Evolutionary conservation across 257 asterid genomes (phyloP).

Genomic region (Solanum neorickii): DNA sequence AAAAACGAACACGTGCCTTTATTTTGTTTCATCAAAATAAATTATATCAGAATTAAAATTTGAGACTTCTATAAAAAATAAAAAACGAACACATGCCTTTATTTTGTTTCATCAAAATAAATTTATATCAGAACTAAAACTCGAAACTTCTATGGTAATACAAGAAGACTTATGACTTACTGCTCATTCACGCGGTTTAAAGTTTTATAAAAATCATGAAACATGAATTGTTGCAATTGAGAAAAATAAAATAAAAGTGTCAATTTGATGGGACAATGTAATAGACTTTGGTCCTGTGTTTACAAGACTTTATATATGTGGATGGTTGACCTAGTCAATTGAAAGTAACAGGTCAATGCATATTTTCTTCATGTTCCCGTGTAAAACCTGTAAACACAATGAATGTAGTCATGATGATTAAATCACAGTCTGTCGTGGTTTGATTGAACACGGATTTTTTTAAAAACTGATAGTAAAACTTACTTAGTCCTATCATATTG

Average conservation of each 20-base stretch:
- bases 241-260: background rate
- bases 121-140: fast-evolving
- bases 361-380: background rate
- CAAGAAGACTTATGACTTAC: background rate
- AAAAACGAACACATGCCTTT: background rate
- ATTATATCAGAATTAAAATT: fast-evolving
- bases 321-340: conserved; percentile 13
- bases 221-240: background rate
- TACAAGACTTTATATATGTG: background rate
- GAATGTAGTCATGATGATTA: background rate
- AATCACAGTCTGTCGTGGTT: fast-evolving
- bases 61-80: background rate
- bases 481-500: too few relatives aligned
- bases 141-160: background rate
- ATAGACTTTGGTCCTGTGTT: background rate
- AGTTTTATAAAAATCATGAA: background rate
- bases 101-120: background rate
- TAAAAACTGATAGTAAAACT: fast-evolving
- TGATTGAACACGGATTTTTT: too few relatives aligned
- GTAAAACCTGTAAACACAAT: background rate
- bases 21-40: background rate
- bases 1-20: background rate
- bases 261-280: background rate
- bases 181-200: background rate
- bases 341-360: conserved; percentile 9